These are phyloP conservation scores for Cladophialophora yegresii DNA, from an alignment of 2,329 filamentous ascomycete species.

Conservation along the genomic window DNA sequence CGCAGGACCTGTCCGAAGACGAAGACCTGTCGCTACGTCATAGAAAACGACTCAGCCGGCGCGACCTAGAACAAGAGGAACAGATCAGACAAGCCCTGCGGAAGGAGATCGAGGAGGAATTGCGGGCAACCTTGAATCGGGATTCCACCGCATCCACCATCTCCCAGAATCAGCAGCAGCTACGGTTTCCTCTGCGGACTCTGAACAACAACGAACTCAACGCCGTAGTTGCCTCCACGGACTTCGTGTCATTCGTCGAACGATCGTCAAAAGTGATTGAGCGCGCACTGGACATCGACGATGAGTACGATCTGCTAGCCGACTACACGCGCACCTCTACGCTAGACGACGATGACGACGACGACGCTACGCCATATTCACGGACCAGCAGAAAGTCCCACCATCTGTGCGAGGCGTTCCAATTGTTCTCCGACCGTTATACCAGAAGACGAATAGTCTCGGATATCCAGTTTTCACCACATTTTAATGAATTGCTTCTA, in stretches of 20 bases:
- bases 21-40: constrained; percentile 63
- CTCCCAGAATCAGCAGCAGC: constrained; percentile 49
- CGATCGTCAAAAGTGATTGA: constrained; percentile 96
- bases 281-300: constrained; percentile 79
- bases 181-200: constrained; percentile 73
- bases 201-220: constrained; percentile 82
- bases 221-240: constrained; percentile 86
- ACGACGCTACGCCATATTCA: constrained; percentile 59
- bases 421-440: constrained; percentile 94
- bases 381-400: constrained; percentile 35
- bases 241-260: constrained; percentile 94
- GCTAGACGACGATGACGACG: constrained; percentile 58
- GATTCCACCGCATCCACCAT: constrained; percentile 44
- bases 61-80: constrained; percentile 81
- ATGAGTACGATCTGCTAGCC: constrained; percentile 93
- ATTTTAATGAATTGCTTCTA: constrained; percentile 86
- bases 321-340: constrained; percentile 84
- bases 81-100: constrained; percentile 82
- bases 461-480: constrained; percentile 86
- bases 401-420: constrained; percentile 72
- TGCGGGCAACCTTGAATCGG: constrained; percentile 63
- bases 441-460: constrained; percentile 98
- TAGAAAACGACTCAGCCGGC: constrained; percentile 73
- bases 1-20: constrained; percentile 61
- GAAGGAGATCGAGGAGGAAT: constrained; percentile 88